Percentiles rank a stretch among this genome's conserved stretches.
phyloP scores from a whole-genome alignment of 2,329 filamentous ascomycete genomes.

The Phymatotrichopsis omnivora region DNA sequence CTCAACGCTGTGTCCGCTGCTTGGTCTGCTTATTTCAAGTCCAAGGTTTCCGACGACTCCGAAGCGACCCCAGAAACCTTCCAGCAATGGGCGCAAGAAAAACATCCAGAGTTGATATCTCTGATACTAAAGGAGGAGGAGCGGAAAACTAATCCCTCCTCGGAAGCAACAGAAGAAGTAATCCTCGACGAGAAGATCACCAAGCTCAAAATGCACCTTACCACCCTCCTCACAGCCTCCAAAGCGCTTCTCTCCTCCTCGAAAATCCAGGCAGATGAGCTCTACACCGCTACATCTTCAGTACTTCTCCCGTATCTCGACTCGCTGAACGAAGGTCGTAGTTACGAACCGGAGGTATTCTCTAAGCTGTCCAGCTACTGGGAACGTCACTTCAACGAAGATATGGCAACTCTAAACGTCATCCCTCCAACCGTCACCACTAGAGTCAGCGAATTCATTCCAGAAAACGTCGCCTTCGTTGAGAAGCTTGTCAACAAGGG shows the following conservation, averaged over 20 bases:
- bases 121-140: slow-evolving; percentile 23
- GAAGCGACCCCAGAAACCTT: slow-evolving; percentile 25
- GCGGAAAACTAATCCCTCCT: slow-evolving; percentile 4
- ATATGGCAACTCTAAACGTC: slow-evolving; percentile 81
- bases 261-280: slow-evolving; percentile 33
- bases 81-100: slow-evolving; percentile 22
- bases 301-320: slow-evolving; percentile 79
- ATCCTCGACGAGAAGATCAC: slow-evolving; percentile 56
- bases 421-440: slow-evolving; percentile 71
- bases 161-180: slow-evolving; percentile 16
- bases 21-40: slow-evolving; percentile 30
- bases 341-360: slow-evolving; percentile 56
- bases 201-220: slow-evolving; percentile 83
- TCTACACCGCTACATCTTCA: slow-evolving; percentile 51
- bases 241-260: slow-evolving; percentile 38
- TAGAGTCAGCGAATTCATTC: slow-evolving; percentile 84
- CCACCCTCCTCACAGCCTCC: slow-evolving; percentile 47
- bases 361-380: slow-evolving; percentile 76
- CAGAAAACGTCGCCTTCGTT: slow-evolving; percentile 77
- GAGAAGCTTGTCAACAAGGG: slow-evolving; percentile 72
- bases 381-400: slow-evolving; percentile 76
- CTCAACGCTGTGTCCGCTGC: slow-evolving; percentile 24
- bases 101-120: slow-evolving; percentile 11
- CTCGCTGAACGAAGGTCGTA: slow-evolving; percentile 19
- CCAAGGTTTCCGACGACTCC: slow-evolving; percentile 23